Conservation (phyloP, 805 yeast species). For the Lipomyces orientalis region DNA sequence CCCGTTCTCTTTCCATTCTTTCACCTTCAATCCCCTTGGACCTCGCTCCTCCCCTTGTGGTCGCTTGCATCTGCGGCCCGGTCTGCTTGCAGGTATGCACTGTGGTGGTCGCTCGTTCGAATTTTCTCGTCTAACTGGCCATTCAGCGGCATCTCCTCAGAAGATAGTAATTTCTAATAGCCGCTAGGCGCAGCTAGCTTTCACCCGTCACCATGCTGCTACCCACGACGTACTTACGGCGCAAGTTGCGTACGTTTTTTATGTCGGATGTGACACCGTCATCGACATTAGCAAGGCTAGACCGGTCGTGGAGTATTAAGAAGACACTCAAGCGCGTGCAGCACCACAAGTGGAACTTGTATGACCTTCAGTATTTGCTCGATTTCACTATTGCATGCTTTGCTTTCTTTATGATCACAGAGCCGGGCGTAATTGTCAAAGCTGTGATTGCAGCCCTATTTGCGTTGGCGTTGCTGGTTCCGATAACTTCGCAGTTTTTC, state of each 20-base stretch:
- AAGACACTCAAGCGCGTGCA: constrained; percentile 44
- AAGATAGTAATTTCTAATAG: not conserved
- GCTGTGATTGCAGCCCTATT: constrained; percentile 51
- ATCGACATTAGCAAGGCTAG: constrained; percentile 31
- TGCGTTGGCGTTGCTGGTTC: constrained; percentile 61
- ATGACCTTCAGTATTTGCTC: constrained; percentile 59
- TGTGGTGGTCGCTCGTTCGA: not conserved
- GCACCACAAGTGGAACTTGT: constrained; percentile 44
- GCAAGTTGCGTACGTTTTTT: constrained; percentile 24
- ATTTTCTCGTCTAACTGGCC: not conserved
- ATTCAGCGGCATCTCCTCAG: not conserved
- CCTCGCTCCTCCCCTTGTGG: not conserved
- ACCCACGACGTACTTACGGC: constrained; percentile 30
- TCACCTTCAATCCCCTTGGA: not conserved
- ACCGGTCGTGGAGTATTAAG: constrained; percentile 32
- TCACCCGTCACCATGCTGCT: constrained; percentile 10
- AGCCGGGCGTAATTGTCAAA: constrained; percentile 44
- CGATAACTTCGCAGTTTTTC: constrained; percentile 83
- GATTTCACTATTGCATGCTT: constrained; percentile 57
- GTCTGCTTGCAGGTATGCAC: constrained; percentile 3
- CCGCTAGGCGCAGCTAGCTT: not conserved
- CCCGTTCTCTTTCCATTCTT: not conserved
- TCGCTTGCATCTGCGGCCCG: not conserved
- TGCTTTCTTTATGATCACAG: constrained; percentile 46
- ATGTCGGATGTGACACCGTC: constrained; percentile 29